Evolutionary conservation across 306 rosid genomes (phyloP), one percentile per base, ranked within the genome.

Genomic region (Trifolium repens): DNA sequence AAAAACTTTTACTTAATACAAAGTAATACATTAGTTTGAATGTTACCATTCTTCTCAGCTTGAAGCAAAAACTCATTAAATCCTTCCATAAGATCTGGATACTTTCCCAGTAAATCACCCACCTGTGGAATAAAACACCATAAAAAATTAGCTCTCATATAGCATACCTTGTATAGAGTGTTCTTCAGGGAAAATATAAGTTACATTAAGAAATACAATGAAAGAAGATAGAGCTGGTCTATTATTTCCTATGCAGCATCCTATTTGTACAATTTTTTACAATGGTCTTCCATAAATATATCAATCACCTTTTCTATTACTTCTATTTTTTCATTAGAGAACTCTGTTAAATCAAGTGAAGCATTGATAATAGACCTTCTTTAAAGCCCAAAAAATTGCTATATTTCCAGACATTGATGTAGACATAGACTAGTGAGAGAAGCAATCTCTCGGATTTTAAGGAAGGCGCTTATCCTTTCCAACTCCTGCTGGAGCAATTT

Each of bases 31-130:
- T 49, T 39, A 72, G 66, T 69, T 35, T 37, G 78, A 80, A 80
- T 19, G 60, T 47, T 91, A 93, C 98, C 98, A 66, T 89, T 90
- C 84, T 71, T 71, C 32, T 71, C 75, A 37, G 75, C 75, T 71
- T 71, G 75, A 19, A 35, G 5, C 75, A 72, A 57, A 72, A 72
- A 72, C 5, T 72, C 76, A 57, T 39, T 57, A 40, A 72, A 72
- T n/a, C 39, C 67, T 30, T 72, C 67, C 42, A 55, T 72, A 72
- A 72, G 76, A 72, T 72, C 76, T 72, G 67, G 54, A 72, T 72
- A 55, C 35, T 72, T 57, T 40, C 76, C 67, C 9, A 72, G 42
- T 72, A 72, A 72, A 72, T 55, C 67, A 22, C 76, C 76, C 76
- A 72, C 76, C 76, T 72, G 42, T 72, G 42, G 26, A 72, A 72